Percentiles rank a stretch among this genome's conserved stretches.
Evolutionary conservation across 306 rosid species (phyloP).

Genomic region (Lupinus albus): DNA sequence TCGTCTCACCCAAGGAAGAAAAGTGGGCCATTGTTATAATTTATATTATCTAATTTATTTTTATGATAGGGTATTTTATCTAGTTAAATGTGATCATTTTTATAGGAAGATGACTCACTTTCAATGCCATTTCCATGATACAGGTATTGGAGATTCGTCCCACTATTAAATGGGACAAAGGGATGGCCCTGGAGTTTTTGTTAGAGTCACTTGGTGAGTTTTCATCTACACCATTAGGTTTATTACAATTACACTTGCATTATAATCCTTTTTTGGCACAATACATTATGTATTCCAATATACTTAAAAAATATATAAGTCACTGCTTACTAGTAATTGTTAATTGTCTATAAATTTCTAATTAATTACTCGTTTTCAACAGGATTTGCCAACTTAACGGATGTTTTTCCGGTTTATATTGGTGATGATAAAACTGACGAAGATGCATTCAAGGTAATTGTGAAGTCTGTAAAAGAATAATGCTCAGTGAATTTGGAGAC

Average conservation of each 20-base stretch:
- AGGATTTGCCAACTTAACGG: conserved; percentile 79
- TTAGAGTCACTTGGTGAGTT: conserved; percentile 89
- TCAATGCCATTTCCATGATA: conserved; percentile 40
- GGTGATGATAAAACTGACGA: conserved; percentile 97
- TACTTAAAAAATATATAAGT: background rate
- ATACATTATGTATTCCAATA: too few relatives aligned
- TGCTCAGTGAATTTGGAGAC: background rate
- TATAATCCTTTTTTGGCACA: background rate
- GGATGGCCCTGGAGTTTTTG: conserved; percentile 89
- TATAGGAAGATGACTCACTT: conserved; percentile 46
- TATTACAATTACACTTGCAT: conserved; percentile 23
- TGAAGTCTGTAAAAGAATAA: background rate
- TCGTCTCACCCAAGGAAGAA: conserved; percentile 84
- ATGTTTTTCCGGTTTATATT: conserved; percentile 89
- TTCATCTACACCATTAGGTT: conserved; percentile 1
- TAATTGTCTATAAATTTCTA: conserved; percentile 34
- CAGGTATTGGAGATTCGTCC: conserved; percentile 98
- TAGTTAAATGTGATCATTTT: conserved; percentile 26
- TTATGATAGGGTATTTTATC: conserved; percentile 30
- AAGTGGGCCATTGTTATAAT: conserved; percentile 58
- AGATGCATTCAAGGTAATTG: conserved; percentile 89
- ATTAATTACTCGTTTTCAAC: conserved; percentile 44
- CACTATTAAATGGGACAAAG: conserved; percentile 97
- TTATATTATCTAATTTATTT: conserved; percentile 7
- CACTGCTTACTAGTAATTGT: conserved; percentile 9